phyloP scores from a whole-genome alignment of 1,139 yeast species.

The Taiozyma sp. region DNA sequence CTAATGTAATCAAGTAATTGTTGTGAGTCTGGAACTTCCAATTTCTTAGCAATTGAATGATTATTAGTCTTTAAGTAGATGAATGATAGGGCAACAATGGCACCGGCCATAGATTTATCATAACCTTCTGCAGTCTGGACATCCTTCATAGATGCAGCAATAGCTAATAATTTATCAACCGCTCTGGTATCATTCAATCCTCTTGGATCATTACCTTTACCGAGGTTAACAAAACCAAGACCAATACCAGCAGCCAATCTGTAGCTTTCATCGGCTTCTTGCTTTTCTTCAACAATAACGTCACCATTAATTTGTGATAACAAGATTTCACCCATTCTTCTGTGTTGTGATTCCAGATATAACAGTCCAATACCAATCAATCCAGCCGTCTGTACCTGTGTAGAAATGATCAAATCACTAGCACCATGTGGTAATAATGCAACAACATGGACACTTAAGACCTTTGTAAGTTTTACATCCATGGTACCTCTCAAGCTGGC shows the following conservation, averaged over 20 bases:
- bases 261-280: constrained; percentile 65
- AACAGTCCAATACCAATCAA: constrained; percentile 84
- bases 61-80: constrained; percentile 70
- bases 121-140: constrained; percentile 58
- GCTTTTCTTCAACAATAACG: constrained; percentile 51
- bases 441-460: constrained; percentile 87
- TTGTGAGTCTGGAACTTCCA: constrained; percentile 57
- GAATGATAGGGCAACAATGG: constrained; percentile 69
- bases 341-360: constrained; percentile 71
- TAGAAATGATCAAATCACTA: constrained; percentile 78
- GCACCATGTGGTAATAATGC: constrained; percentile 91
- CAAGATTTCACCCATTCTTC: constrained; percentile 82
- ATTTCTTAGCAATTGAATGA: constrained; percentile 50
- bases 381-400: constrained; percentile 88
- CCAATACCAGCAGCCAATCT: constrained; percentile 86
- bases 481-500: constrained; percentile 81
- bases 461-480: constrained; percentile 86
- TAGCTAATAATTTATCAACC: constrained; percentile 55
- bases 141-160: constrained; percentile 63
- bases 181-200: constrained; percentile 67
- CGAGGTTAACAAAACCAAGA: constrained; percentile 81
- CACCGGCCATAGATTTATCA: constrained; percentile 78
- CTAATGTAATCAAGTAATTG: constrained; percentile 67
- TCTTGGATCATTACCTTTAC: constrained; percentile 60
- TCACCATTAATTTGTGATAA: constrained; percentile 59